Percentiles rank a stretch among this genome's conserved stretches.
Evolutionary conservation across 345 rosid genomes (phyloP).

Genomic region (Aethionema arabicum): DNA sequence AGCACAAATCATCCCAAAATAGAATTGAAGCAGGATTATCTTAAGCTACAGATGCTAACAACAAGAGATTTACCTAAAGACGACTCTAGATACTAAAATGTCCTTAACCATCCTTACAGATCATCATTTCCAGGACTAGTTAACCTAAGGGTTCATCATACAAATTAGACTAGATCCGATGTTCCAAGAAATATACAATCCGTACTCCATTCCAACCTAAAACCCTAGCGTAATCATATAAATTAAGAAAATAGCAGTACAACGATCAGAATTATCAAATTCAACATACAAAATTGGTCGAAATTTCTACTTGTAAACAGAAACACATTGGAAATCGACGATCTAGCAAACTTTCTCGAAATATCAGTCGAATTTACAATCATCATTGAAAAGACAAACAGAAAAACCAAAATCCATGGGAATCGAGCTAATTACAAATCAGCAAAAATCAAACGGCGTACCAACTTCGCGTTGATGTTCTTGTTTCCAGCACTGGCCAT

Average conservation of each 20-base stretch:
- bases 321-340: slow-evolving; percentile 12
- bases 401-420: not conserved
- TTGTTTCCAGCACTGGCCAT: slow-evolving; percentile 40
- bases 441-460: not conserved
- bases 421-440: not conserved
- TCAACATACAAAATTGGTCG: not conserved
- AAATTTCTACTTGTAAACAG: slow-evolving; percentile 12
- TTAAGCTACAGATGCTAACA: not conserved
- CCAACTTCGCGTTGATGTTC: slow-evolving; percentile 43
- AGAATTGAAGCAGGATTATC: not conserved
- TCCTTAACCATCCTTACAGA: not conserved
- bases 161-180: slow-evolving; percentile 20
- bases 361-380: not conserved
- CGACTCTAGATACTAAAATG: slow-evolving; percentile 3
- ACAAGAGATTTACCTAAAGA: not conserved
- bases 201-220: slow-evolving; percentile 3
- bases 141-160: not conserved
- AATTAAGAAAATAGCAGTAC: not conserved
- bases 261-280: not conserved
- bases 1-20: not conserved
- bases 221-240: slow-evolving; percentile 23
- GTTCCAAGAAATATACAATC: slow-evolving; percentile 11
- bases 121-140: not conserved
- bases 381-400: not conserved
- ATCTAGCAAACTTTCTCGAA: slow-evolving; percentile 16